Evolutionary conservation across 768 basidiomycete genomes (phyloP), one percentile per base, ranked within the genome.

Genomic region (Lactarius vividus): DNA sequence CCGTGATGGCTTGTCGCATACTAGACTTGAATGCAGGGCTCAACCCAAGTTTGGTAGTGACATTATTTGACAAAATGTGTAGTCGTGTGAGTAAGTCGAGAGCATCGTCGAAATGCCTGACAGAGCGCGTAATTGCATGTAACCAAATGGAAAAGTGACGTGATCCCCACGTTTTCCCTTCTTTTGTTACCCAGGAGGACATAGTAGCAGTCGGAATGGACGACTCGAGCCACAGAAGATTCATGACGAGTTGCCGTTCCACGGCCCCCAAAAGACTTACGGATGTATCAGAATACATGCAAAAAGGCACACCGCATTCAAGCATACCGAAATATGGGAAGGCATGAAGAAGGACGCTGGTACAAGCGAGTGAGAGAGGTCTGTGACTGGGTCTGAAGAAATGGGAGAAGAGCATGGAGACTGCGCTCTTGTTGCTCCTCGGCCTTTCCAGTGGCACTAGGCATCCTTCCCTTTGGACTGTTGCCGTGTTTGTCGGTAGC

Each of bases 171-270:
- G 84, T 84, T 83, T 82, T 88, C 68, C 85, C 83, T 70, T 92
- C 90, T 15, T 82, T 84, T 35, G 85, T 81, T 28, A 93, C 88
- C 91, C 93, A 93, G 20, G 85, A 84, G 6, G 82, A 77, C 86
- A 94, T 87, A 0, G 86, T 89, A 18, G 82, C 79, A n/a, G 79
- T 75, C 1, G 84, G 79, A 58, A 94, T 86, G 4, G 88, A 78
- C 28, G 85, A 83, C 72, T 96, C 95, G 33, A 95, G 81, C 94
- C 95, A 97, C 9, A 96, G 79, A 61, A 94, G 74, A 73, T 88
- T 92, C 88, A 96, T 90, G 37, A 94, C 84, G 31, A 96, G 79
- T 73, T 96, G 94, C 62, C 92, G 82, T 72, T 94, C 90, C 26
- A 95, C 73, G 23, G 91, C 85, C 2, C 84, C 86, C 42, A 97